Base-by-base conservation (phyloP, 352 stramenopile genomes). In the Phytophthora pinifolia region DNA sequence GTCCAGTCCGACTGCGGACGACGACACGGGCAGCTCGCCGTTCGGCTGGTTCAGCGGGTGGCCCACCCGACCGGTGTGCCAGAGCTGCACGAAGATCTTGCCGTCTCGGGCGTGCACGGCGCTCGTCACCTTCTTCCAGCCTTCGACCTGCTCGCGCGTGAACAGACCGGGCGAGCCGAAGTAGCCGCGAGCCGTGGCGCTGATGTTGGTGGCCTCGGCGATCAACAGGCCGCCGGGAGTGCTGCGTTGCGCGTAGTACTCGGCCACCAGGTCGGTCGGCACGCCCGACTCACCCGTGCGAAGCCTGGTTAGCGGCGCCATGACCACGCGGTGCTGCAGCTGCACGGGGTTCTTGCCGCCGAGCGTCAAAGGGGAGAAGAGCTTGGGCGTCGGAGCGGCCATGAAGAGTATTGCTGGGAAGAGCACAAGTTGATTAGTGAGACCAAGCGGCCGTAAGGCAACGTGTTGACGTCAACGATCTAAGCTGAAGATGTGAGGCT, bases 71-170 rank as follows among this genome's bases (percentile, higher is more conserved):
- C 86, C 89, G 12, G 76, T 79, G 57, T 97, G 88, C 86, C 86
- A 96, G 17, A 96, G 69, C 72, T 97, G 87, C 43, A 80, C 43
- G 47, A 83, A 91, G 38, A 96, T 95, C 17, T 76, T 76, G 52
- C 74, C 82, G 31, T 69, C 77, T 49, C 91, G 89, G 29, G 48
- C 67, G 51, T 97, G 88, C 30, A 97, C 87, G 12, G 67, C 57
- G 35, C 84, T 51, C 2, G 68, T 76, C 2, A 89, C 59, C 17
- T 60, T 59, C 35, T 85, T 85, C 81, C 81, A 91, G 5, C 36
- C 67, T 33, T 74, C 42, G 46, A 75, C 35, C 51, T 90, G 80
- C 17, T 75, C 48, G 6, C 56, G 18, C 6, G 57, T 74, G 39
- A 66, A 86, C 9, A 89, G 36, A 1, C 75, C 78, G 3, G 79